Evolutionary conservation across 148 eudicot species (phyloP), one percentile per base, ranked within the genome.

Genomic region (Nepenthes gracilis): DNA sequence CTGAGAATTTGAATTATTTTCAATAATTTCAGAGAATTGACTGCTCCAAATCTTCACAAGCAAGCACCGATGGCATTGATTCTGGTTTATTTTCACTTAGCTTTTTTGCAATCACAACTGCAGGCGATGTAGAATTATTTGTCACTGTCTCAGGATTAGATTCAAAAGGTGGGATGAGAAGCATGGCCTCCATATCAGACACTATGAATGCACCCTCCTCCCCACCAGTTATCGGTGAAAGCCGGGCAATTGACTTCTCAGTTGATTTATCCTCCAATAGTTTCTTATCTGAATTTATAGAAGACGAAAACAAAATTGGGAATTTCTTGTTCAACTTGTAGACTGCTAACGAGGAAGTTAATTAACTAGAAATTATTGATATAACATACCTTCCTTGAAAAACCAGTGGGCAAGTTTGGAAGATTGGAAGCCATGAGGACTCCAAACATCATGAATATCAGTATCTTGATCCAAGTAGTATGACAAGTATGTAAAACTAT

Each of bases 41-140:
- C 71, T 89, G 97, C 76, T 94, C 99, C 73, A 94, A 85, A 79
- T 89, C 95, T 78, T 89, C 95, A 68, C 99, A 94, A 12, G 99
- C 89, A 43, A 94, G 90, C 62, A 89, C 78, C 59, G 85, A 49
- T 60, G 85, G 83, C 60, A 70, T 64, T 5, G 81, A 62, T 64
- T 80, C 83, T 36, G 67, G 67, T 14, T 57, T 68, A 54, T 66
- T 66, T 23, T 57, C 65, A 68, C 52, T 40, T 33, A 69, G 43
- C 15, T 53, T 74, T 35, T 70, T 81, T 53, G 83, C 61, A 9
- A 63, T 38, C 54, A 62, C 80, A 43, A 55, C 64, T 51, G 75
- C 50, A 51, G 77, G 64, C 64, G 80, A 65, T 15, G 74, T 33
- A 23, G 59, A 35, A 48, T 65, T 69, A 65, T 74, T 58, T 10